These are phyloP conservation scores for Cutaneotrichosporon arboriforme DNA, from an alignment of 1,284 basidiomycete genomes.

Conservation along the genomic window DNA sequence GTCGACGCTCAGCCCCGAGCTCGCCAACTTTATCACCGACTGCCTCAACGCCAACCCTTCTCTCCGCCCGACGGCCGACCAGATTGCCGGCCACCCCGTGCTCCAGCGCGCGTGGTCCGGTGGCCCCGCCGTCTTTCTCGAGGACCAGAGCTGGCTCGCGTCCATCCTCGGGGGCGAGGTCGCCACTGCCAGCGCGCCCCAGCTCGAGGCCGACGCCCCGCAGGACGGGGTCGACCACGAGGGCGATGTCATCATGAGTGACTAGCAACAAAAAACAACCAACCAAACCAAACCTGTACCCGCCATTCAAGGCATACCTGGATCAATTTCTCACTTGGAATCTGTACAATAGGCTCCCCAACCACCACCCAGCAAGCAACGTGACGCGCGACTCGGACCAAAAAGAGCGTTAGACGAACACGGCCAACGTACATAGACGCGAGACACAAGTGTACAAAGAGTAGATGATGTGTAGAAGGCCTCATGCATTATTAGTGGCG, in stretches of 20 bases:
- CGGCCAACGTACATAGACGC: too few relatives aligned
- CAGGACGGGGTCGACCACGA: constrained; percentile 9
- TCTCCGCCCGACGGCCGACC: constrained; percentile 57
- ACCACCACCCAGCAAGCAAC: too few relatives aligned
- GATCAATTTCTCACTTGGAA: too few relatives aligned
- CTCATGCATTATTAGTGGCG: too few relatives aligned
- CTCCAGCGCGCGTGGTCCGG: constrained; percentile 61
- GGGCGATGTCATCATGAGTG: constrained; percentile 20
- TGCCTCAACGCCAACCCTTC: constrained; percentile 74
- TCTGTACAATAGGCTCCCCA: too few relatives aligned
- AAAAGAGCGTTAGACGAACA: too few relatives aligned
- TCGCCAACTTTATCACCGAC: constrained; percentile 64
- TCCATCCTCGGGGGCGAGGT: constrained; percentile 28
- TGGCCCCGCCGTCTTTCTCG: constrained; percentile 44
- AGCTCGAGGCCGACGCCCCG: background rate
- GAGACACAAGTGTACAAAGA: too few relatives aligned
- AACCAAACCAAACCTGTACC: too few relatives aligned
- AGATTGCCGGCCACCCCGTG: constrained; percentile 61
- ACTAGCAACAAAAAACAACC: too few relatives aligned
- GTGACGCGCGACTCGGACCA: too few relatives aligned
- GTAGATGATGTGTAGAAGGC: too few relatives aligned
- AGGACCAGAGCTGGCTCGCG: constrained; percentile 39
- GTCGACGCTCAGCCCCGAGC: constrained; percentile 61
- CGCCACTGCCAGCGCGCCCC: background rate
- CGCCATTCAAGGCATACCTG: too few relatives aligned